Percentiles rank a stretch among this genome's conserved stretches.
These are phyloP conservation scores for Boletus eberwhitei DNA, from an alignment of 768 basidiomycete genomes.

Conservation along the genomic window DNA sequence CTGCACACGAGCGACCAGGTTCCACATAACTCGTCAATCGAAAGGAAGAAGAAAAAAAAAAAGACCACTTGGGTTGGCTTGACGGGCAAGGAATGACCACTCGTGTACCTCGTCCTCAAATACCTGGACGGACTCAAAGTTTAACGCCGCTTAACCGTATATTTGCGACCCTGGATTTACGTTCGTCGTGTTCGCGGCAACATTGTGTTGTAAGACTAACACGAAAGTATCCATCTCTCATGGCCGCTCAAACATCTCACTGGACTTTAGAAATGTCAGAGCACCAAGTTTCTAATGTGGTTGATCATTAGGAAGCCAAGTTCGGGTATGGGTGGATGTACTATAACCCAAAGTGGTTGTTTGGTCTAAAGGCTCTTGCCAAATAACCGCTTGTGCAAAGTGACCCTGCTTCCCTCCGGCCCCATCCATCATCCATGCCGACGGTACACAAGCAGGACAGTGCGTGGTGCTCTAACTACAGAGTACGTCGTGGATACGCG, in stretches of 20 bases:
- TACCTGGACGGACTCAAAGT: background rate
- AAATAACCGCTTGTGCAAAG: too few species aligned
- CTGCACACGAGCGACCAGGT: slow-evolving; percentile 15
- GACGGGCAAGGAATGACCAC: background rate
- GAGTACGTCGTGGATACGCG: slow-evolving; percentile 3
- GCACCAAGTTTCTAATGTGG: too few species aligned
- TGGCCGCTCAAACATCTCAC: too few species aligned
- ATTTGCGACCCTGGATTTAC: background rate
- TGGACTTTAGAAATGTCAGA: too few species aligned
- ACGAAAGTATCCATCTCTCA: too few species aligned
- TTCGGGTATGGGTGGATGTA: too few species aligned
- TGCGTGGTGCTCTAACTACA: slow-evolving; percentile 32
- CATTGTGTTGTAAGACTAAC: too few species aligned
- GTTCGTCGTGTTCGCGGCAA: too few species aligned
- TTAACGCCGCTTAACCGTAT: background rate
- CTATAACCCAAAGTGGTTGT: too few species aligned
- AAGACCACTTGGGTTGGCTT: background rate
- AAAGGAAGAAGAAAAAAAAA: background rate
- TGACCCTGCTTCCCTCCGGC: too few species aligned
- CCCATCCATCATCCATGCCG: background rate
- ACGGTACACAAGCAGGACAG: background rate
- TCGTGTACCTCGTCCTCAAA: background rate
- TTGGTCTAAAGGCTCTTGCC: too few species aligned
- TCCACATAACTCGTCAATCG: slow-evolving; percentile 10
- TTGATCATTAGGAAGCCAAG: too few species aligned